Evolutionary conservation across 306 rosid species (phyloP).

Genomic region (Citrullus colocynthis): DNA sequence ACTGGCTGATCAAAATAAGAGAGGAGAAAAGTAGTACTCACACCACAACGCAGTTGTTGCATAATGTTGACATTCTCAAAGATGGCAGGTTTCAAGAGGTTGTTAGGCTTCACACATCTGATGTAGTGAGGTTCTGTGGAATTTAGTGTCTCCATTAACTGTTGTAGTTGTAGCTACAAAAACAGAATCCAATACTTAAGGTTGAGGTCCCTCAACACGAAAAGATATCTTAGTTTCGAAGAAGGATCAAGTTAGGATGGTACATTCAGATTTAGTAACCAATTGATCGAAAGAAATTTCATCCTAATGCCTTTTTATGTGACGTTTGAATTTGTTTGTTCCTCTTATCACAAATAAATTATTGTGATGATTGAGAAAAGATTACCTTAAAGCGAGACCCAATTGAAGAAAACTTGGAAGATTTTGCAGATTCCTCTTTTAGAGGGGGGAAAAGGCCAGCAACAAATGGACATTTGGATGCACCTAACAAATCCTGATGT

Average conservation of each 20-base stretch:
- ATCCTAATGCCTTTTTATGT: neutral
- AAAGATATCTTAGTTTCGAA: neutral
- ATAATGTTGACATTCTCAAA: conserved; percentile 89
- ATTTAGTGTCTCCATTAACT: conserved; percentile 78
- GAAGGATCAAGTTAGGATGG: neutral
- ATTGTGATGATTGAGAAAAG: neutral
- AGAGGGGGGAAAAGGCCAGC: conserved; percentile 97
- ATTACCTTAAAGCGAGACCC: conserved; percentile 95
- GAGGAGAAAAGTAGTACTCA: conserved; percentile 37
- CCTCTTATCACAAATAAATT: neutral
- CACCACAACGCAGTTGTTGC: conserved; percentile 99
- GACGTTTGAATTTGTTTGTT: neutral
- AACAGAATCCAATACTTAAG: conserved; percentile 10
- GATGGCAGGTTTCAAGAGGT: conserved; percentile 87
- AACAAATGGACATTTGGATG: conserved; percentile 85
- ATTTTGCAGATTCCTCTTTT: conserved; percentile 80
- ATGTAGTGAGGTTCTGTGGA: conserved; percentile 96
- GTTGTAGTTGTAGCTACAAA: conserved; percentile 90
- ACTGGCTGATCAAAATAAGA: conserved; percentile 17
- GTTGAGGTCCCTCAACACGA: neutral
- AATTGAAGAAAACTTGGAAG: conserved; percentile 93
- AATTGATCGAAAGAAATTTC: neutral
- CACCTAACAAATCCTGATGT: conserved; percentile 83
- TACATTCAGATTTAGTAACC: neutral
- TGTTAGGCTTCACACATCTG: conserved; percentile 98